Percentiles rank a stretch among this genome's conserved stretches.
These are phyloP conservation scores for Aspergillus pseudonomiae DNA, from an alignment of 2,329 filamentous ascomycete genomes.

Conservation along the genomic window DNA sequence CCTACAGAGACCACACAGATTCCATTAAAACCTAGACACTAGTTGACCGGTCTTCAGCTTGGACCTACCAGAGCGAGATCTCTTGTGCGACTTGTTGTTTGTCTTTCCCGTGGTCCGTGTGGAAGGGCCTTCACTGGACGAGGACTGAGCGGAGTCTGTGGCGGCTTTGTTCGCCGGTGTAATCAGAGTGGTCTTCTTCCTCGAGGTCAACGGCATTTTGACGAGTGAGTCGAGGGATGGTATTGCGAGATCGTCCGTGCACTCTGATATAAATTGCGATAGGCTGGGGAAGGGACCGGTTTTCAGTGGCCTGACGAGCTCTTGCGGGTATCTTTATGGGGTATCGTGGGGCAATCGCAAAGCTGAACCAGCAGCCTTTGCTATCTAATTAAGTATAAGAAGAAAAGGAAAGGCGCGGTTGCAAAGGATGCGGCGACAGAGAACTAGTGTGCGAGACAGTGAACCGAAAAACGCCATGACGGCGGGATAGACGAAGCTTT, in stretches of 20 bases:
- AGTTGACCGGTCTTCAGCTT: slow-evolving; percentile 14
- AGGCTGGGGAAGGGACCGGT: slow-evolving; percentile 15
- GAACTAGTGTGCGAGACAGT: slow-evolving; percentile 19
- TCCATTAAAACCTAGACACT: slow-evolving; percentile 4
- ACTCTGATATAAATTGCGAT: background rate
- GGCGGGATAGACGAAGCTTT: slow-evolving; percentile 27
- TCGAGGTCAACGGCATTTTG: slow-evolving; percentile 25
- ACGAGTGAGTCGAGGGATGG: background rate
- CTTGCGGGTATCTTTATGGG: slow-evolving; percentile 9
- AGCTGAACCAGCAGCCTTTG: slow-evolving; percentile 47
- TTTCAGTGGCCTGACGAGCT: slow-evolving; percentile 19
- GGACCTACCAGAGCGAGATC: slow-evolving; percentile 87
- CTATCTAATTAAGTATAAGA: slow-evolving; percentile 35
- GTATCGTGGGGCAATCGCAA: slow-evolving; percentile 32
- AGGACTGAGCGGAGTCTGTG: slow-evolving; percentile 27
- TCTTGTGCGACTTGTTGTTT: slow-evolving; percentile 81
- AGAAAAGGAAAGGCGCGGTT: slow-evolving; percentile 31
- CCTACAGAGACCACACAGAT: slow-evolving; percentile 45
- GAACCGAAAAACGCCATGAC: slow-evolving; percentile 13
- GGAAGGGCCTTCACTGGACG: slow-evolving; percentile 51
- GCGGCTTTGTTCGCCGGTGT: slow-evolving; percentile 16
- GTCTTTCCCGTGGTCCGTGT: slow-evolving; percentile 60
- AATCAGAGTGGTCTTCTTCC: slow-evolving; percentile 18
- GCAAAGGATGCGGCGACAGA: slow-evolving; percentile 25
- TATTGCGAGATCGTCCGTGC: background rate